A percentile compares a stretch with the other conserved stretches of the same genome.
These are phyloP conservation scores for Phytopythium chamaehyphon DNA, from an alignment of 352 stramenopile species.

Conservation along the genomic window DNA sequence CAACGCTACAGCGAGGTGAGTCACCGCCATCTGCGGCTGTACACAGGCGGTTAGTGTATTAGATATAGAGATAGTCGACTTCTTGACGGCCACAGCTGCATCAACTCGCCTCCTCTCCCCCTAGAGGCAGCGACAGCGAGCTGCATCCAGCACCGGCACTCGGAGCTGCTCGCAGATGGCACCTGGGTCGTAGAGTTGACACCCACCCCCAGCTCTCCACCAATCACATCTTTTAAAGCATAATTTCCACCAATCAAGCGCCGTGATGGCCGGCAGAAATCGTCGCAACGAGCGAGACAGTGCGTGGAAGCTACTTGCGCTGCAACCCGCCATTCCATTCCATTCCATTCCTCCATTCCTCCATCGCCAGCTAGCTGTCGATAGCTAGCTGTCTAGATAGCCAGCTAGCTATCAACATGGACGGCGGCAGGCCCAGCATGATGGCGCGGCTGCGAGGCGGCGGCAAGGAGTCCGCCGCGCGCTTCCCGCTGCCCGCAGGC, in stretches of 20 bases:
- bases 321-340: conserved; percentile 1
- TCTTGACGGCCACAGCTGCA: too few relatives aligned
- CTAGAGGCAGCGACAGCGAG: too few relatives aligned
- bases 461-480: conserved; percentile 8
- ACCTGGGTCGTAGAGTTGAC: too few relatives aligned
- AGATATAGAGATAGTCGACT: too few relatives aligned
- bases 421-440: conserved; percentile 28
- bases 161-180: too few relatives aligned
- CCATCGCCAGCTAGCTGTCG: background rate
- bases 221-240: background rate
- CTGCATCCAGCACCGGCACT: too few relatives aligned
- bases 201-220: background rate
- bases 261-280: background rate
- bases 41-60: too few relatives aligned
- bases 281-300: conserved; percentile 3
- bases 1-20: too few relatives aligned
- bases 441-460: conserved; percentile 24
- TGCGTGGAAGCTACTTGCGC: background rate
- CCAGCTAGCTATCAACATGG: background rate
- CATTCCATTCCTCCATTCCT: background rate
- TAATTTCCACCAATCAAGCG: background rate
- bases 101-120: too few relatives aligned
- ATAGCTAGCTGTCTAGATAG: too few relatives aligned
- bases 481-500: conserved; percentile 37
- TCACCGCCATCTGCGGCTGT: too few relatives aligned